Conservation (phyloP, 1,139 yeast genomes). For the Scheffersomyces parashehatae region DNA sequence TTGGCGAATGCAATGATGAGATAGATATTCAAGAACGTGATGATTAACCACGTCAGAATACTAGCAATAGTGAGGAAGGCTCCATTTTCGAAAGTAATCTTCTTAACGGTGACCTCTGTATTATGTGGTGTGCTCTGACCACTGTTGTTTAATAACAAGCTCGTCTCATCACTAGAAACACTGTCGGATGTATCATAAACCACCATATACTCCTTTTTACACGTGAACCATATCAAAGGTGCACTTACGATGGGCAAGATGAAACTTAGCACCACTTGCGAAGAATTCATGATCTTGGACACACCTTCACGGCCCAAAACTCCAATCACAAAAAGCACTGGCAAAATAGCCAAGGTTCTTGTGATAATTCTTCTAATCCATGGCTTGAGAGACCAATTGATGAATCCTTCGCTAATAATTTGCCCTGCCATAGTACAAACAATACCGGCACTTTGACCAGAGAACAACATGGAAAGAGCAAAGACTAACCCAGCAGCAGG, state of each 20-base stretch:
- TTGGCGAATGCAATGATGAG: constrained; percentile 65
- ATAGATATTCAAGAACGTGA: constrained; percentile 72
- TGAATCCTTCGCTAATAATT: constrained; percentile 80
- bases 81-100: constrained; percentile 63
- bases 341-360: constrained; percentile 68
- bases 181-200: constrained; percentile 33
- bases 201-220: constrained; percentile 59
- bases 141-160: constrained; percentile 8
- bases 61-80: constrained; percentile 53
- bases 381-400: constrained; percentile 72
- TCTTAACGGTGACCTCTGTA: constrained; percentile 11
- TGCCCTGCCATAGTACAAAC: constrained; percentile 89
- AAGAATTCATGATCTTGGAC: constrained; percentile 64
- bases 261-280: constrained; percentile 74
- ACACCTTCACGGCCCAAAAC: constrained; percentile 68
- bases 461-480: constrained; percentile 70
- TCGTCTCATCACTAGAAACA: constrained; percentile 8
- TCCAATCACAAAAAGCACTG: constrained; percentile 64
- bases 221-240: constrained; percentile 75
- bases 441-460: constrained; percentile 84
- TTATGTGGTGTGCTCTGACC: constrained; percentile 1
- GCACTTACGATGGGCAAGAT: constrained; percentile 75
- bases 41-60: constrained; percentile 66
- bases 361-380: constrained; percentile 77
- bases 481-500: constrained; percentile 78